Evolutionary conservation across 768 basidiomycete species (phyloP), one percentile per base, ranked within the genome.

Genomic region (Psilocybe sp.): DNA sequence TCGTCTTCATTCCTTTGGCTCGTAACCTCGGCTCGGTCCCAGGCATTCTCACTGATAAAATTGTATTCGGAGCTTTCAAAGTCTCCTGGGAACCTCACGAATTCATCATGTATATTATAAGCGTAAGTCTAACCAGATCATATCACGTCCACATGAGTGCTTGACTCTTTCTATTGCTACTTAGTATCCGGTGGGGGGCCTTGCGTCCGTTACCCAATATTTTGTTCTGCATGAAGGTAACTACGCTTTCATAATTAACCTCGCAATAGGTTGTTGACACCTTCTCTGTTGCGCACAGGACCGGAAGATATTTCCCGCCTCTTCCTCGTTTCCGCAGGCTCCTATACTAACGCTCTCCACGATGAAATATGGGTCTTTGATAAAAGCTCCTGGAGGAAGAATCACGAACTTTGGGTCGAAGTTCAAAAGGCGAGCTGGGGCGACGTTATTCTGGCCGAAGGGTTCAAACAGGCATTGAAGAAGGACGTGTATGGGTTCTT

Each of bases 401-500:
- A 81, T 58, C 73, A 71, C 42, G 58, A 57, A 0, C 76, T 92
- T 13, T 92, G 85, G 85, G 41, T 52, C 3, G 77, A 80, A 54
- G 64, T 86, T n/a, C 81, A 85, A 61, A 77, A 78, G 55, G 84
- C 84, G 1, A 71, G 81, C 59, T 92, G 89, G 89, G 72, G 81
- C 20, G 84, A 89, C 52, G 80, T 92, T 32, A 81, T 91, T 45
- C 74, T 91, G 52, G 82, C 85, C 51, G 77, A 82, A 0, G 72
- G 74, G 5, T 86, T 84, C 70, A 93, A 93, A 70, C 68, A 68
- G 32, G 68, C 72, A 2, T 52, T 94, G 18, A 77, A 84, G 67
- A 84, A 88, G 58, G 92, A 93, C 41, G 72, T 92, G 8, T 77
- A 80, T 31, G 87, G 85, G 0, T 94, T 94, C 72, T 92, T 91